phyloP scores from a whole-genome alignment of 495 filamentous ascomycete species.

The Zalerion maritima region DNA sequence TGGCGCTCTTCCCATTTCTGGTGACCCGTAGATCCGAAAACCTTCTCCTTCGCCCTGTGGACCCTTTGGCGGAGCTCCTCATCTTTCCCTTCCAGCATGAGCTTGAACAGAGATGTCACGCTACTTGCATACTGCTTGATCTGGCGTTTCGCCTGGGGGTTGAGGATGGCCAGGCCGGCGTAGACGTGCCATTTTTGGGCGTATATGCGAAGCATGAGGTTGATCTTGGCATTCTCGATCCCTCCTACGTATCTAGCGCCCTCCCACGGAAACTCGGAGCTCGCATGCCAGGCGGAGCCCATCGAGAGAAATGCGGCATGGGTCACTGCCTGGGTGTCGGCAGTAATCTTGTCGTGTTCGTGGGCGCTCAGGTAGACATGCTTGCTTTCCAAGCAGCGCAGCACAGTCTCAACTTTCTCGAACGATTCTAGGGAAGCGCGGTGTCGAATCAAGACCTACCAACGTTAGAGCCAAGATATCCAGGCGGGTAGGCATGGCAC shows the following conservation, averaged over 20 bases:
- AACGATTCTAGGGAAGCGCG: slow-evolving; percentile 67
- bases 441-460: slow-evolving; percentile 77
- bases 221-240: slow-evolving; percentile 99
- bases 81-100: slow-evolving; percentile 76
- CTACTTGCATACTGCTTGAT: slow-evolving; percentile 86
- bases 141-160: slow-evolving; percentile 78
- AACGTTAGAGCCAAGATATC: slow-evolving; percentile 2
- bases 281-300: slow-evolving; percentile 92
- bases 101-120: slow-evolving; percentile 88
- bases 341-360: slow-evolving; percentile 90
- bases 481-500: not conserved
- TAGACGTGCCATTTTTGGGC: slow-evolving; percentile 99
- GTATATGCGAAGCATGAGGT: slow-evolving; percentile 92
- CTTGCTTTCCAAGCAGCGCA: slow-evolving; percentile 68
- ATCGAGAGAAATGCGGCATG: slow-evolving; percentile 95
- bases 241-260: slow-evolving; percentile 82
- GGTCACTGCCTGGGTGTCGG: slow-evolving; percentile 94
- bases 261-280: slow-evolving; percentile 92
- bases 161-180: slow-evolving; percentile 90
- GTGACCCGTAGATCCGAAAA: slow-evolving; percentile 45
- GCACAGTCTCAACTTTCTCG: slow-evolving; percentile 59
- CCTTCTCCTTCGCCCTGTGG: slow-evolving; percentile 59
- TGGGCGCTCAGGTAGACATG: slow-evolving; percentile 73
- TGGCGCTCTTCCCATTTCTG: slow-evolving; percentile 44
- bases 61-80: slow-evolving; percentile 72